These are phyloP conservation scores for Scheffersomyces insectosa DNA, from an alignment of 1,139 yeast species.

Conservation along the genomic window DNA sequence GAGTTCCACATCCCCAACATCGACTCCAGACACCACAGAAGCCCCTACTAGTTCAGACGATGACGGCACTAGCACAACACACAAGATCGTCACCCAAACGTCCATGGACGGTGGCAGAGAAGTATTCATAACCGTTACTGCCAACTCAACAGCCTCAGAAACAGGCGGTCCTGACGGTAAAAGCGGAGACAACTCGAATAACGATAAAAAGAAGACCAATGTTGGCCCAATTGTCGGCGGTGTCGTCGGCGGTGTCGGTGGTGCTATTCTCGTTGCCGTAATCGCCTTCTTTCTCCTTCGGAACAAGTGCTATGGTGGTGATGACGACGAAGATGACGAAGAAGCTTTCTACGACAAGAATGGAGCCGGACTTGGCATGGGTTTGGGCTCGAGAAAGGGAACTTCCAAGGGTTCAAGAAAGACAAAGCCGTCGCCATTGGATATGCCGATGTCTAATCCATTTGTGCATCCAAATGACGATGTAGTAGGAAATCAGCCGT, in stretches of 20 bases:
- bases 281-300: constrained; percentile 49
- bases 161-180: neutral
- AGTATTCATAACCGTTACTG: constrained; percentile 21
- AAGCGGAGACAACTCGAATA: neutral
- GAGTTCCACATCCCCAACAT: constrained; percentile 13
- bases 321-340: constrained; percentile 51
- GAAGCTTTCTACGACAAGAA: constrained; percentile 39
- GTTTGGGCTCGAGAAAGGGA: constrained; percentile 9
- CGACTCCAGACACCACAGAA: constrained; percentile 5
- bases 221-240: constrained; percentile 69
- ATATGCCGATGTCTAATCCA: constrained; percentile 51
- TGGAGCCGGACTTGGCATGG: constrained; percentile 10
- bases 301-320: constrained; percentile 31
- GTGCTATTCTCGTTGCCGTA: constrained; percentile 44
- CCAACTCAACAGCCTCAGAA: constrained; percentile 2
- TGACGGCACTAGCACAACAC: constrained; percentile 2
- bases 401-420: constrained; percentile 28
- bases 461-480: constrained; percentile 62
- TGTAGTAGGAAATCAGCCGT: constrained; percentile 24
- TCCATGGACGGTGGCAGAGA: constrained; percentile 16
- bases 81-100: constrained; percentile 17
- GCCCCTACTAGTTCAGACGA: constrained; percentile 1
- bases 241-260: constrained; percentile 64
- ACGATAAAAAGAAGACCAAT: constrained; percentile 17
- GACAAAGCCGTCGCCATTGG: constrained; percentile 25